Evolutionary conservation across 139 green algal genomes (phyloP), one percentile per base, ranked within the genome.

Genomic region (Auxenochlorella pyrenoidosa): DNA sequence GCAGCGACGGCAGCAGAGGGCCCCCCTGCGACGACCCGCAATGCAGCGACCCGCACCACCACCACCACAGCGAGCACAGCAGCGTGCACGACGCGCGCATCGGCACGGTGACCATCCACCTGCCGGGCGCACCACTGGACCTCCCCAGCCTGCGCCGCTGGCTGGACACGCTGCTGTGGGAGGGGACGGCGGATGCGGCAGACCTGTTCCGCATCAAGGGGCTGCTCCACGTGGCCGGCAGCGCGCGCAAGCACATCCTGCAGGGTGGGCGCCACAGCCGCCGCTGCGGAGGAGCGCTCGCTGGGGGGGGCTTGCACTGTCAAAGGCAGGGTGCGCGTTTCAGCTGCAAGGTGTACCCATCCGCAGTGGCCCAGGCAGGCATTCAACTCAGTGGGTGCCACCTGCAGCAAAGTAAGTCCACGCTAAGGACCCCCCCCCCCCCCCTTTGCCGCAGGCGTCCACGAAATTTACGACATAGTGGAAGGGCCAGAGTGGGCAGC

Each of bases 201-300:
- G 92, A 98, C 76, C 75, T 98, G 2, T 95, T 95, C 41, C 89
- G 96, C 6, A 93, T 97, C 82, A 98, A 98, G 84, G 96, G 93
- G 0, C 63, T 97, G 59, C 85, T 98, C 26, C 76, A 89, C n/a
- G 86, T 96, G 34, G 43, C 47, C 3, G 94, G 92, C 83, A 93
- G 85, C 75, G 30, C 26, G 32, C 28, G 63, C 0, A 92, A 89
- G 51, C 89, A 96, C 34, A 36, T 65, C 41, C 71, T 60, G 66
- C 43, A n/a, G 75, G 19, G 73, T 40, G 30, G n/a, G 72, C 32
- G 34, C 38, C 40, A n/a, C 43, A 36, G 16, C 43, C 16, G 34
- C n/a, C 22, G 19, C 44, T 70, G 34, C 47, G 10, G 47, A 54
- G 8, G 47, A 54, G 47, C 8, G 47, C 47, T 54, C 10, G 47